phyloP scores from a whole-genome alignment of 2,329 filamentous ascomycete genomes.

The Diplodia intermedia region DNA sequence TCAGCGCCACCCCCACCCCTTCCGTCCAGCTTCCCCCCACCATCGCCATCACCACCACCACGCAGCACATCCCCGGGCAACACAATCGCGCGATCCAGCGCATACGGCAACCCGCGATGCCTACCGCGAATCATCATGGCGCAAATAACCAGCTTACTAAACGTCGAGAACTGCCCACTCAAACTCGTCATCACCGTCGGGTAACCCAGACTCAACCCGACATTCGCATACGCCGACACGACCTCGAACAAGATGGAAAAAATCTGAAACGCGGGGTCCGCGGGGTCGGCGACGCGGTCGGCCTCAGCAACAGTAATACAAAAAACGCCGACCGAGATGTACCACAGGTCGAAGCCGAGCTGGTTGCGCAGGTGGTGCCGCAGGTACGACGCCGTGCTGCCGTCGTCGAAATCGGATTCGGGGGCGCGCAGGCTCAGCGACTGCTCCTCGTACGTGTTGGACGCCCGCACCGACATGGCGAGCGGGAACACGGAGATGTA shows the following conservation, averaged over 20 bases:
- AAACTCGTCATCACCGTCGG: constrained; percentile 53
- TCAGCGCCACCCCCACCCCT: too few relatives aligned
- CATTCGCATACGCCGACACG: constrained; percentile 43
- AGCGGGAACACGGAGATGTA: constrained; percentile 67
- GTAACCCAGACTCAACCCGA: constrained; percentile 55
- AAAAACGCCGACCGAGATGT: constrained; percentile 53
- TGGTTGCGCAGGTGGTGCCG: constrained; percentile 55
- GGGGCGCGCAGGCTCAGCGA: constrained; percentile 60
- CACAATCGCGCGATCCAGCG: constrained; percentile 56
- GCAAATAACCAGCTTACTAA: constrained; percentile 62
- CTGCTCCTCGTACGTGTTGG: constrained; percentile 65
- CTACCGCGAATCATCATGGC: constrained; percentile 63
- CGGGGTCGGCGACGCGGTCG: constrained; percentile 40
- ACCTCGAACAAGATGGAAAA: constrained; percentile 57
- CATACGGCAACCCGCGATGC: constrained; percentile 61
- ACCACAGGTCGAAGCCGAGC: constrained; percentile 56
- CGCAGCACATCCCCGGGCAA: constrained; percentile 41
- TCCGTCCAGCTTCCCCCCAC: constrained; percentile 20
- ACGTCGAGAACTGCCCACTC: constrained; percentile 55
- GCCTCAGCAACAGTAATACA: constrained; percentile 55
- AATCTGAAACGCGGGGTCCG: constrained; percentile 48
- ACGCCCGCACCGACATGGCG: constrained; percentile 65
- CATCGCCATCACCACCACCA: constrained; percentile 42
- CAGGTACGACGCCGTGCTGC: constrained; percentile 48
- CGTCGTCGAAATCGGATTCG: constrained; percentile 40